Evolutionary conservation across 2,329 filamentous ascomycete species (phyloP), one percentile per base, ranked within the genome.

Genomic region (Colletotrichum sp.): DNA sequence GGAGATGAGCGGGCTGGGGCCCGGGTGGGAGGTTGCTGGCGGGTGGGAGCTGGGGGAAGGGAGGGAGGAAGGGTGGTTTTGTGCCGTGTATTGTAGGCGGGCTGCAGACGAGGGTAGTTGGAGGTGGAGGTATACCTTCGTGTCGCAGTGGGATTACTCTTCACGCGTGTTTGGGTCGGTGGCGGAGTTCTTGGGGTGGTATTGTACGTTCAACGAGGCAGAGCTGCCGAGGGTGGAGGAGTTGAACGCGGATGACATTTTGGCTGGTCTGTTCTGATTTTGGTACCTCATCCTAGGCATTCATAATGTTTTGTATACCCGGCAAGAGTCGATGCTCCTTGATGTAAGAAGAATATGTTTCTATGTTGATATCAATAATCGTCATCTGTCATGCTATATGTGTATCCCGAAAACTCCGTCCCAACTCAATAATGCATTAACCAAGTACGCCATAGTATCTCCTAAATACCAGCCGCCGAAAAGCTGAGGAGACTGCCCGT

Each of bases 401-500:
- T 54, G 33, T 51, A 64, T 64, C 38, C 58, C 31, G 24, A 38
- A 58, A 27, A 29, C 61, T 24, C 43, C 27, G 21, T 51, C 38
- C 61, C 9, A 31, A 9, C 7, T n/a, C 15, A 47, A 21, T 11
- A n/a, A 51, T 64, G 61, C 62, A 66, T 47, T 51, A 61, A 8
- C 36, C 36, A 16, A 11, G 8, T 29, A 66, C 31, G 51, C 64
- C 47, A 27, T 5, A 16, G 33, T 24, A 31, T 27, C 54, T 55
- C 18, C 73, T 81, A 88, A 64, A 89, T 82, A 8, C 85, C 86
- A 1, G 92, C 89, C 75, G 91, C 91, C 12, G 92, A 88, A 83
- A 98, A 99, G 82, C 96, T 98, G 81, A 97, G 83, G 78, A 98
- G 83, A 84, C 96, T 98, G n/a, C 97, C 97, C 29, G 89, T 88